Evolutionary conservation across 1,284 basidiomycete species (phyloP), one percentile per base, ranked within the genome.

Genomic region (Pulveroboletus sp.): DNA sequence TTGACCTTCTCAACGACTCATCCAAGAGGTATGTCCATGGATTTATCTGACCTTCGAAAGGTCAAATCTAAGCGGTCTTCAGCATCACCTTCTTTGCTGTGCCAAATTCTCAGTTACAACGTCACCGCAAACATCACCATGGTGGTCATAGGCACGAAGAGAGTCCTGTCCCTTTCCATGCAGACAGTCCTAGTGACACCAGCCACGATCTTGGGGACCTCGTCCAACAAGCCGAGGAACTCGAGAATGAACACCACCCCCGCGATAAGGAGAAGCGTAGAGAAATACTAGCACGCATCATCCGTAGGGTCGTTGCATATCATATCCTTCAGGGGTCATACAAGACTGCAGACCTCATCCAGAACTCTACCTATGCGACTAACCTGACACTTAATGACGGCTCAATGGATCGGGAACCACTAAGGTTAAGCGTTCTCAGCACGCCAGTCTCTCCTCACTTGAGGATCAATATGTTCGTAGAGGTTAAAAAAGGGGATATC

Each of bases 311-410:
- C 18, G 71, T 88, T 8, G 75, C 78, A 35, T 91, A 91, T 71
- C 86, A 91, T 66, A 79, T 83, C 47, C 73, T 91, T 15, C 80
- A 82, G 15, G 69, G 75, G 29, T 72, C 74, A 7, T 72, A 80
- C 49, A 71, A 75, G 43, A 67, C 72, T 1, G 61, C 62, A 29
- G 71, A 77, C 20, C 77, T 90, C 20, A 77, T 78, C 7, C 74
- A 77, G 62, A 89, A 89, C 72, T 78, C 78, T 14, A 88, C 87
- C 0, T 78, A 81, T 52, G 77, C 81, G 7, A 87, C 87, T 4
- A 76, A 78, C 42, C 75, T 91, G 44, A 75, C 75, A 29, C 75
- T 84, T 22, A 68, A 75, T 11, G 77, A 82, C 58, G 80, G 82
- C 11, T 78, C 77, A 14, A 72, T 81, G 49, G 85, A 80, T 57